These are phyloP conservation scores for Debaryomyces singareniensis DNA, from an alignment of 1,139 yeast species.

Conservation along the genomic window DNA sequence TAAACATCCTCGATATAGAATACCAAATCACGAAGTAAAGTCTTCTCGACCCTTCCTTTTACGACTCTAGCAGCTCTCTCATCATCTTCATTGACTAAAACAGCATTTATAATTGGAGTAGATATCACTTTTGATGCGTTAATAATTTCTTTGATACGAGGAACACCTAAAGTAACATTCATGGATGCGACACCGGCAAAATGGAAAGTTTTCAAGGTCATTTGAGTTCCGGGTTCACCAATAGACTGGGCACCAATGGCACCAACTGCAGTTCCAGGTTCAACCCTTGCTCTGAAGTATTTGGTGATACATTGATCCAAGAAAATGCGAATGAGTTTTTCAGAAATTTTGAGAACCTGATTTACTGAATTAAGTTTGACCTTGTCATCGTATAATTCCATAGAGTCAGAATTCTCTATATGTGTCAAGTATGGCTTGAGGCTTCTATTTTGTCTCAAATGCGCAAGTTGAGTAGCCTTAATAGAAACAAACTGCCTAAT, in stretches of 20 bases:
- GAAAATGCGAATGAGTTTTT: conserved; percentile 56
- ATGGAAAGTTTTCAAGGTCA: conserved; percentile 98
- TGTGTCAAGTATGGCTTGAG: conserved; percentile 27
- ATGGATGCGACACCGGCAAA: conserved; percentile 99
- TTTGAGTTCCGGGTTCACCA: conserved; percentile 99
- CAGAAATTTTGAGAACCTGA: conserved; percentile 71
- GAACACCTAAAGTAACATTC: conserved; percentile 98
- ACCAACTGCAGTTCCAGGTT: conserved; percentile 99
- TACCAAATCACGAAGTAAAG: conserved; percentile 79
- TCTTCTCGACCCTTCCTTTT: conserved; percentile 94
- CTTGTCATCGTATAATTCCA: conserved; percentile 43
- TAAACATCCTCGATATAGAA: conserved; percentile 91
- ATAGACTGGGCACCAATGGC: conserved; percentile 99
- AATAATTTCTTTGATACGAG: conserved; percentile 97
- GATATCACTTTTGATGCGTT: conserved; percentile 94
- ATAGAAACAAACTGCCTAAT: conserved; percentile 54
- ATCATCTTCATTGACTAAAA: conserved; percentile 85
- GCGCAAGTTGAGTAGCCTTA: conserved; percentile 54
- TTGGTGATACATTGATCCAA: conserved; percentile 73
- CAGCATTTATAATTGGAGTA: conserved; percentile 95
- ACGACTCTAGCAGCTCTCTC: conserved; percentile 98
- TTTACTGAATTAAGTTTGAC: conserved; percentile 46
- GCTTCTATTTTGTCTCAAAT: conserved; percentile 50
- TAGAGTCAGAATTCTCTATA: conserved; percentile 32
- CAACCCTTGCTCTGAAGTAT: conserved; percentile 87